These are phyloP conservation scores for Torulaspora maleeae DNA, from an alignment of 805 yeast species.

Conservation along the genomic window DNA sequence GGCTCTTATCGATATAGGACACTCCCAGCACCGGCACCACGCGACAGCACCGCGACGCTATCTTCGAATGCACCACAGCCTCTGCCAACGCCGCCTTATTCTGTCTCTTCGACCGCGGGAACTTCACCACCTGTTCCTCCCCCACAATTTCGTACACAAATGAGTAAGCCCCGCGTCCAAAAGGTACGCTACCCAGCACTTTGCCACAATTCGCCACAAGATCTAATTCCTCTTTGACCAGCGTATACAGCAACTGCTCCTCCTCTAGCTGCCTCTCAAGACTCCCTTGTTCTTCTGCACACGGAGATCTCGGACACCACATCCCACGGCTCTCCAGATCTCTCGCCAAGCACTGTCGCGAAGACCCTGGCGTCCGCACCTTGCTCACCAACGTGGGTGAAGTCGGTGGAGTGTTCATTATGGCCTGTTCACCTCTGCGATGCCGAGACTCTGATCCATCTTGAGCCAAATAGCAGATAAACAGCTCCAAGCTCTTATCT, in stretches of 20 bases:
- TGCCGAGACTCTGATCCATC: no score
- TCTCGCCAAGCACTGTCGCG: not conserved
- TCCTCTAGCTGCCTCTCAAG: not conserved
- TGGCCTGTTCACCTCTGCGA: no score
- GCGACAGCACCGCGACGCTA: not conserved
- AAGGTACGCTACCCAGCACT: slow-evolving; percentile 2
- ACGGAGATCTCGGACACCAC: not conserved
- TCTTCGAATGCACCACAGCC: slow-evolving; percentile 4
- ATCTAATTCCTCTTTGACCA: slow-evolving; percentile 7
- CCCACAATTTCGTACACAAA: slow-evolving; percentile 12
- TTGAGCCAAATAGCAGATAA: no score
- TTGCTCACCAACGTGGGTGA: slow-evolving; percentile 1
- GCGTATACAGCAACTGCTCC: not conserved
- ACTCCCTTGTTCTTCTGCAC: not conserved
- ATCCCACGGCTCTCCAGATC: not conserved
- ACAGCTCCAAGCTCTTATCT: not conserved
- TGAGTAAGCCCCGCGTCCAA: slow-evolving; percentile 18
- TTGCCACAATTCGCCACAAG: slow-evolving; percentile 8
- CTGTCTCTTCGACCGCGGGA: slow-evolving; percentile 15
- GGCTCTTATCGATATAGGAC: slow-evolving; percentile 7
- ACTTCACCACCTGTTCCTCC: slow-evolving; percentile 12
- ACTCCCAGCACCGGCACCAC: slow-evolving; percentile 10
- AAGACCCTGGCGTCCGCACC: not conserved
- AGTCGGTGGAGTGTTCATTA: slow-evolving; percentile 5
- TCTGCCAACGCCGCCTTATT: slow-evolving; percentile 14